Base-by-base conservation (phyloP, 1,284 basidiomycete genomes). In the Cystobasidium pallidum region DNA sequence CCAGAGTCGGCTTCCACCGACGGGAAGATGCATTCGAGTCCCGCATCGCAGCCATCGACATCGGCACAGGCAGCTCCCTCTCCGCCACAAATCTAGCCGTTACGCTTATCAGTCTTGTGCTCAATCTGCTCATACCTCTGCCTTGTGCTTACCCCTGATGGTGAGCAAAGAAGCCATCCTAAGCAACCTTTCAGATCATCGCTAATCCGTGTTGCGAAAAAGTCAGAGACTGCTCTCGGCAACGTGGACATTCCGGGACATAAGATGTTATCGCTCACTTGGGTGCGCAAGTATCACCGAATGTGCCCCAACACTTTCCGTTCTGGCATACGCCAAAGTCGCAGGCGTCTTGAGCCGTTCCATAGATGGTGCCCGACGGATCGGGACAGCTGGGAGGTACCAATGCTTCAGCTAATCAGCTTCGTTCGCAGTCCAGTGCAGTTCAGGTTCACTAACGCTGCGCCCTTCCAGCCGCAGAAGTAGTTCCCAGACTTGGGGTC, bases 381-480 rank as follows among this genome's bases (percentile, higher is more conserved):
- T 66, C 63, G 1, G 43, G 21, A 36, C 45, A 66, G 8, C 63
- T 54, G 63, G 0, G 11, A 19, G 28, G 17, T 6, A 19, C 24
- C 2, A 59, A 2, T n/a, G 45, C n/a, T 8, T 49, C 24, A 39
- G 39, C 39, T 10, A 26, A 49, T 2, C 47, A 11, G 24, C 10
- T 17, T 6, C 11, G 19, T 11, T 1, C 24, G 6, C n/a, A n/a
- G n/a, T n/a, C n/a, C n/a, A n/a, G n/a, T 28, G 8, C 3, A 43
- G 2, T 58, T 17, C 3, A 47, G 26, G 26, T 19, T 11, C 11
- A 43, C 61, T 21, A 30, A 64, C 61, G 61, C 15, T 49, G 61
- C 39, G 41, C 61, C 61, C 26, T 64, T 64, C 61, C 61, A 64
- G 6, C 61, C 61, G 30, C 61, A 64, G 43, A 43, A 64, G 32